A percentile compares a stretch with the other conserved stretches of the same genome.
These are phyloP conservation scores for Aspergillus cristatus DNA, from an alignment of 495 filamentous ascomycete genomes.

Conservation along the genomic window DNA sequence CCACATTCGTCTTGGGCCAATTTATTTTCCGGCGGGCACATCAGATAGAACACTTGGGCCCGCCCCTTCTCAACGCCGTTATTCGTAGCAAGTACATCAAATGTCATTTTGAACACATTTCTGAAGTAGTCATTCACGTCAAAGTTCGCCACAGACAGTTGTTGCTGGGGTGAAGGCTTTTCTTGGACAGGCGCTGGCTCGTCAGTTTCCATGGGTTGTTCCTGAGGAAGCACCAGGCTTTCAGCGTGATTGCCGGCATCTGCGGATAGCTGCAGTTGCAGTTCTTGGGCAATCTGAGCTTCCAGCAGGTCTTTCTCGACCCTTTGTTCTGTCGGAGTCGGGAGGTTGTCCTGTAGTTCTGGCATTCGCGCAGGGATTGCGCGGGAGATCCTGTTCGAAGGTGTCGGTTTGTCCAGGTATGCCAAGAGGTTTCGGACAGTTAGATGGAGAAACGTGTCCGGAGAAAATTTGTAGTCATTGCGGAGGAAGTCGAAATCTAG, in stretches of 20 bases:
- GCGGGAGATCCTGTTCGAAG: not conserved
- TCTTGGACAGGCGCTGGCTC: not conserved
- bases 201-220: not conserved
- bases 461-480: not conserved
- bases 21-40: slow-evolving; percentile 20
- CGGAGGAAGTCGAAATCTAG: slow-evolving; percentile 14
- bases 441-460: slow-evolving; percentile 14
- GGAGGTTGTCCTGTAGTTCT: too few relatives aligned
- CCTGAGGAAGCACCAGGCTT: too few relatives aligned
- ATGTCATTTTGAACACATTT: slow-evolving; percentile 7
- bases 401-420: not conserved
- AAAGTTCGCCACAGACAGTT: not conserved
- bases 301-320: too few relatives aligned
- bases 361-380: too few relatives aligned
- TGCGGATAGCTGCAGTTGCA: too few relatives aligned
- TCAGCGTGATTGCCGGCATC: too few relatives aligned
- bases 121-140: slow-evolving; percentile 10
- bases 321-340: too few relatives aligned
- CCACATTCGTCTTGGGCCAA: slow-evolving; percentile 14
- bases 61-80: slow-evolving; percentile 3
- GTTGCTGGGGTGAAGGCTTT: not conserved
- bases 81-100: slow-evolving; percentile 12
- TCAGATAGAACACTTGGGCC: slow-evolving; percentile 29
- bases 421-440: slow-evolving; percentile 11
- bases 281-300: too few relatives aligned